Percentiles rank a stretch among this genome's conserved stretches.
phyloP scores from a whole-genome alignment of 768 basidiomycete genomes.

The Crucibulum laeve region DNA sequence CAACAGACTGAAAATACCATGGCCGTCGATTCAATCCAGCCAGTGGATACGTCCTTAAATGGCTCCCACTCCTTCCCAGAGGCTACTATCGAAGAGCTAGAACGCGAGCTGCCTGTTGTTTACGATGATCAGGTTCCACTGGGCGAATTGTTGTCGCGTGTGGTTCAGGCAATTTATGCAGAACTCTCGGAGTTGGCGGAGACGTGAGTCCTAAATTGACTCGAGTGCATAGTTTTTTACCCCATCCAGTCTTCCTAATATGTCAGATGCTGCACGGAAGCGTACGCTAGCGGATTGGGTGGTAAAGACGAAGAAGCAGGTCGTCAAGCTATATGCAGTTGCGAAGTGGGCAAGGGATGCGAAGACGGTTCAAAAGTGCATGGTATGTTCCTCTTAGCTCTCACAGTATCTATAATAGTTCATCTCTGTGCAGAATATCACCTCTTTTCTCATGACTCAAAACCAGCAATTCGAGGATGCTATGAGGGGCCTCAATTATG shows the following conservation, averaged over 20 bases:
- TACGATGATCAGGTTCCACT: slow-evolving; percentile 71
- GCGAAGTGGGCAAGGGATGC: slow-evolving; percentile 86
- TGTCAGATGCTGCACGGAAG: slow-evolving; percentile 79
- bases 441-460: slow-evolving; percentile 81
- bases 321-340: slow-evolving; percentile 84
- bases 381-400: slow-evolving; percentile 40
- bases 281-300: slow-evolving; percentile 85
- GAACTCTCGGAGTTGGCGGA: slow-evolving; percentile 82
- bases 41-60: neutral
- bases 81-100: slow-evolving; percentile 51
- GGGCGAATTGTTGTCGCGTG: slow-evolving; percentile 69
- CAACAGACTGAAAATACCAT: too few species aligned
- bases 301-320: slow-evolving; percentile 85
- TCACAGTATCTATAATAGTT: neutral
- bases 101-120: slow-evolving; percentile 71
- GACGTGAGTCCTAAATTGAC: slow-evolving; percentile 53
- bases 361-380: slow-evolving; percentile 79
- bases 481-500: slow-evolving; percentile 56
- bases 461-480: slow-evolving; percentile 79
- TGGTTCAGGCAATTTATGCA: slow-evolving; percentile 76
- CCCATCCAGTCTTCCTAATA: slow-evolving; percentile 61
- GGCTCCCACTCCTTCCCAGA: slow-evolving; percentile 7
- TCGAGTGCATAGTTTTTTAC: slow-evolving; percentile 1
- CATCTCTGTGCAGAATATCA: slow-evolving; percentile 61
- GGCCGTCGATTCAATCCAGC: neutral